phyloP scores from a whole-genome alignment of 1,284 basidiomycete genomes.

The Mycena citricolor region DNA sequence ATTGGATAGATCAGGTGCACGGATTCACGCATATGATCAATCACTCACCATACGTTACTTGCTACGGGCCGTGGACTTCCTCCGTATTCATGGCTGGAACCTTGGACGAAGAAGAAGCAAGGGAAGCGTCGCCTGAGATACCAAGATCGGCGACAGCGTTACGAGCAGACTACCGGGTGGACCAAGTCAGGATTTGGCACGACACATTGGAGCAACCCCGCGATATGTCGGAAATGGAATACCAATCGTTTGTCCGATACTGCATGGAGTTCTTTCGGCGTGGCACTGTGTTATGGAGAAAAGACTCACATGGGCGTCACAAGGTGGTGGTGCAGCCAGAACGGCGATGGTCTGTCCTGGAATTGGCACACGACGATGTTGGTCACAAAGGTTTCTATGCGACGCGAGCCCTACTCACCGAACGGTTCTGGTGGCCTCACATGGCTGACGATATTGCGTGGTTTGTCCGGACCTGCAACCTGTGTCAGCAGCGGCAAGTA shows the following conservation, averaged over 20 bases:
- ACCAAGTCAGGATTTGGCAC: slow-evolving; percentile 1
- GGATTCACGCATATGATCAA: slow-evolving; percentile 21
- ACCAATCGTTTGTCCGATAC: slow-evolving; percentile 2
- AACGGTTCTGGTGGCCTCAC: slow-evolving; percentile 34
- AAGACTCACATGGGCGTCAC: not conserved
- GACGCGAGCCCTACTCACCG: slow-evolving; percentile 8
- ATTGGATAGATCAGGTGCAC: slow-evolving; percentile 7
- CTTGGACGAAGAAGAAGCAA: slow-evolving; percentile 11
- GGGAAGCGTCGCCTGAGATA: slow-evolving; percentile 24
- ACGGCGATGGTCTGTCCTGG: slow-evolving; percentile 12
- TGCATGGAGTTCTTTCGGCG: not conserved
- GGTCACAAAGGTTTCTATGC: slow-evolving; percentile 28
- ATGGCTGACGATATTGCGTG: slow-evolving; percentile 28
- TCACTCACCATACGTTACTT: too few relatives aligned
- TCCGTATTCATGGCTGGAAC: too few relatives aligned
- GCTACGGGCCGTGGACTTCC: too few relatives aligned
- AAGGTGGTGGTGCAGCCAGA: slow-evolving; percentile 1
- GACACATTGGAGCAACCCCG: not conserved
- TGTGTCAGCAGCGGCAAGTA: slow-evolving; percentile 32
- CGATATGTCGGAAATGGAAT: slow-evolving; percentile 4
- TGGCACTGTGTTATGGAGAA: not conserved
- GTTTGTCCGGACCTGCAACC: slow-evolving; percentile 36
- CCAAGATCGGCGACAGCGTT: too few relatives aligned
- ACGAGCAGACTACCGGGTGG: not conserved
- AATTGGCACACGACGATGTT: slow-evolving; percentile 26